These are phyloP conservation scores for Chytriomyces sp. DNA, from an alignment of 192 early-diverging fungal species.

Conservation along the genomic window DNA sequence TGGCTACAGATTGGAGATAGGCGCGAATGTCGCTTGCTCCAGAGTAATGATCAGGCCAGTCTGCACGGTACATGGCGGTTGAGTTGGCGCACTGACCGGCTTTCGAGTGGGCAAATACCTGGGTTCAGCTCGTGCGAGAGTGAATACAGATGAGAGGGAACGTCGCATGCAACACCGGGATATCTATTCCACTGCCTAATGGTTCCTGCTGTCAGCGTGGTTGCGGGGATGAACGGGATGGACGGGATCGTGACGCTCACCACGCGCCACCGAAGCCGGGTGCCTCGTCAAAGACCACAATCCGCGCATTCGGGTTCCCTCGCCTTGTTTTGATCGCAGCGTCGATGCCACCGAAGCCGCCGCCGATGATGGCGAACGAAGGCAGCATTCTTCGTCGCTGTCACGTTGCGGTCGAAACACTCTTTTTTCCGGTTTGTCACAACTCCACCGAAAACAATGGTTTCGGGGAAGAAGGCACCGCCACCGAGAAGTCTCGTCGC, in stretches of 20 bases:
- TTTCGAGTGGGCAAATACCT: neutral
- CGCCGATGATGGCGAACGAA: neutral
- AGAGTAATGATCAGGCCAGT: slow-evolving; percentile 5
- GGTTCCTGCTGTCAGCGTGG: neutral
- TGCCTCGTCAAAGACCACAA: slow-evolving; percentile 3
- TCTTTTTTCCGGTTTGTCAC: too few relatives aligned
- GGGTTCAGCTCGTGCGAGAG: slow-evolving; percentile 19
- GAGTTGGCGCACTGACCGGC: neutral
- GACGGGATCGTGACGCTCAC: neutral
- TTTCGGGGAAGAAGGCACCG: too few relatives aligned
- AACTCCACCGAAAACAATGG: too few relatives aligned
- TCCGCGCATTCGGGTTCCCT: neutral
- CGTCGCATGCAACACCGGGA: slow-evolving; percentile 32
- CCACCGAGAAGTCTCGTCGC: too few relatives aligned
- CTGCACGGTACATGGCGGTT: neutral
- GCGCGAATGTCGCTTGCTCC: neutral
- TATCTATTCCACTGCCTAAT: slow-evolving; percentile 21
- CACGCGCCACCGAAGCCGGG: neutral
- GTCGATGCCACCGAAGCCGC: slow-evolving; percentile 12
- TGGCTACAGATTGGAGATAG: slow-evolving; percentile 2
- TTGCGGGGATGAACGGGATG: neutral
- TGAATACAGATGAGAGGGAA: slow-evolving; percentile 31
- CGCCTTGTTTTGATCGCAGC: neutral
- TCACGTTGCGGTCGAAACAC: too few relatives aligned
- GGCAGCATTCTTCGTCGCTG: neutral